Evolutionary conservation across 352 stramenopile species (phyloP).

Genomic region (Pythium scleroteichum): DNA sequence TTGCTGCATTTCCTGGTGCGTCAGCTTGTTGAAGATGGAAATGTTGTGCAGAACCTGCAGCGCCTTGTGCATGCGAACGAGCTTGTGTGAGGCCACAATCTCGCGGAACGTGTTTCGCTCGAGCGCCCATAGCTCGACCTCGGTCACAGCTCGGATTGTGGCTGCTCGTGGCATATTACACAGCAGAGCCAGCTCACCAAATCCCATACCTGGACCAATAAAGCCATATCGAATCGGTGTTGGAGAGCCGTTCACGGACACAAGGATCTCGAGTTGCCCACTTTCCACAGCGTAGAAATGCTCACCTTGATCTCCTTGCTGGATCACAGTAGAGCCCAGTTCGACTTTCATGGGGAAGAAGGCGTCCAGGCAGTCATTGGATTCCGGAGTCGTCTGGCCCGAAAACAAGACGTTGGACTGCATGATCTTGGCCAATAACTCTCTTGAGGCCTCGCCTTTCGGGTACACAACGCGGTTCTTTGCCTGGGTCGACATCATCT

Average conservation of each 20-base stretch:
- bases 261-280: conserved; percentile 71
- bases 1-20: conserved; percentile 61
- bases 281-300: conserved; percentile 76
- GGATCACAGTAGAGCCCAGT: conserved; percentile 52
- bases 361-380: conserved; percentile 67
- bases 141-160: conserved; percentile 78
- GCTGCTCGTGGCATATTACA: conserved; percentile 96
- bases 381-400: conserved; percentile 53
- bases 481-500: conserved; percentile 44
- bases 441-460: conserved; percentile 55
- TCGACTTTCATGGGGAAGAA: conserved; percentile 64
- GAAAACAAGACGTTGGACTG: conserved; percentile 80
- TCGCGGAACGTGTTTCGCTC: conserved; percentile 76
- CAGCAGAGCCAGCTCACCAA: conserved; percentile 96
- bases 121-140: conserved; percentile 67
- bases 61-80: conserved; percentile 58
- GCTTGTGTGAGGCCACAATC: conserved; percentile 75
- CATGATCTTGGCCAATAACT: conserved; percentile 62
- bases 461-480: conserved; percentile 60
- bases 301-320: conserved; percentile 71
- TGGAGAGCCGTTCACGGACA: conserved; percentile 47
- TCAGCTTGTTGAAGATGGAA: conserved; percentile 70
- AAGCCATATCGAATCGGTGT: conserved; percentile 71
- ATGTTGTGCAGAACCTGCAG: conserved; percentile 58
- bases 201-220: conserved; percentile 68